These are phyloP conservation scores for Fomitopsis schrenkii DNA, from an alignment of 1,284 basidiomycete genomes.

Conservation along the genomic window DNA sequence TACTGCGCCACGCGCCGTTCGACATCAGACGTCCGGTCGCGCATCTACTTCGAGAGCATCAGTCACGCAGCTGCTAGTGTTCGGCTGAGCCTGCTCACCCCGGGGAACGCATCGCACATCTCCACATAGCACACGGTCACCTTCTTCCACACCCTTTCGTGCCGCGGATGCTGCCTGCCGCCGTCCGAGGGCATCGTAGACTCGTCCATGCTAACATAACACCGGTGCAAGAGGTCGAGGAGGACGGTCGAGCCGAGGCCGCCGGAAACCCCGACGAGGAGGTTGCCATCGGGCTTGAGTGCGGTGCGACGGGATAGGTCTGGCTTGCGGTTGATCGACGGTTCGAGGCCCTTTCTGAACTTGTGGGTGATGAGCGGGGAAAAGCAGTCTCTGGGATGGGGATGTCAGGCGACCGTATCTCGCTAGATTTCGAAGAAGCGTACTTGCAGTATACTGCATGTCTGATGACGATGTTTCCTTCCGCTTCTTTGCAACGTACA, in stretches of 20 bases:
- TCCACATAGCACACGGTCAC: slow-evolving; percentile 69
- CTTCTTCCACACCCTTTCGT: slow-evolving; percentile 57
- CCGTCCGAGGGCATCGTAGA: slow-evolving; percentile 35
- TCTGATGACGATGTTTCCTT: slow-evolving; percentile 67
- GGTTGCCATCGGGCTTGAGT: slow-evolving; percentile 61
- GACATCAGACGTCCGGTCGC: slow-evolving; percentile 52
- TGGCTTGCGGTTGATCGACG: slow-evolving; percentile 51
- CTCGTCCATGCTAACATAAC: slow-evolving; percentile 47
- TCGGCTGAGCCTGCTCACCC: slow-evolving; percentile 37
- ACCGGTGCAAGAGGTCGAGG: slow-evolving; percentile 60
- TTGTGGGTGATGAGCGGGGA: slow-evolving; percentile 54
- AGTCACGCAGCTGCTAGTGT: not conserved
- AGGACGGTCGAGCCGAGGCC: slow-evolving; percentile 70
- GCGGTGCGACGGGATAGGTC: slow-evolving; percentile 46
- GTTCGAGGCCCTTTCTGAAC: slow-evolving; percentile 64
- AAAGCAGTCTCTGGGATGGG: slow-evolving; percentile 57
- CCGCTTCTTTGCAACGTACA: slow-evolving; percentile 63
- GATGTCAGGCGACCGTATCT: not conserved
- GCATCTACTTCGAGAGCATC: slow-evolving; percentile 36
- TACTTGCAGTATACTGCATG: slow-evolving; percentile 84
- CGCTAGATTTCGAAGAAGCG: slow-evolving; percentile 21
- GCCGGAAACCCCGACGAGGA: slow-evolving; percentile 68
- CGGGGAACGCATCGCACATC: slow-evolving; percentile 53
- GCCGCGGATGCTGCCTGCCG: slow-evolving; percentile 64
- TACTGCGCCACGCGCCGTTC: slow-evolving; percentile 42